Base-by-base conservation (phyloP, 1,284 basidiomycete species). In the Exsudoporus floridanus region DNA sequence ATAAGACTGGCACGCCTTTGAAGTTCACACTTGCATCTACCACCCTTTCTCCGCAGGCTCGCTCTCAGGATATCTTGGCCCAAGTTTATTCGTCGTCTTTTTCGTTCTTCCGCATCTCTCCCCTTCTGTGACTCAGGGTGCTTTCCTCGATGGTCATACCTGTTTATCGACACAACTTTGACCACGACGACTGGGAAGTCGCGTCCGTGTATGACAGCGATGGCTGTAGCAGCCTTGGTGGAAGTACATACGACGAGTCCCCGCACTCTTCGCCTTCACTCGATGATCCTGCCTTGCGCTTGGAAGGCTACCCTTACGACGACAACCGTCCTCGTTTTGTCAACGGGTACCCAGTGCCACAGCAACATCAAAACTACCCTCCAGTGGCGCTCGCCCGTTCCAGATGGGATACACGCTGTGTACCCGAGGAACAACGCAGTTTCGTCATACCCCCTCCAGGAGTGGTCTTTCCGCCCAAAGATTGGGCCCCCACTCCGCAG, bases 131-230 rank as follows among this genome's bases (percentile, higher is more conserved):
- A 47, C 48, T 7, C 31, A 49, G 48, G 13, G 34, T 38, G 16
- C 28, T 41, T 31, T 28, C 28, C 23, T 37, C 23, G 37, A 65
- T 65, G 63, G 21, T 49, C 35, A 67, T 66, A 31, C 64, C 64
- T 16, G 25, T 66, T 18, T 66, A 53, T 40, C 63, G 64, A 38
- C 66, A 66, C 39, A 69, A 66, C 34, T 19, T 46, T 25, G 21
- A 46, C 36, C 46, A 58, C 38, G 56, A 64, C 33, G 64, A 66
- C 53, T 66, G 64, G 64, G 64, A 66, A 52, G 53, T 69, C 47
- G 64, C 65, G 19, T 66, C 64, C 36, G 53, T 64, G 31, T 66
- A 66, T 44, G 50, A 57, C 42, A 66, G 66, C 46, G 64, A 66
- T 55, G 66, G 66, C 48, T 56, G 66, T 53, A 56, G 56, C 34